Evolutionary conservation across 768 basidiomycete species (phyloP), one percentile per base, ranked within the genome.

Genomic region (Saitozyma podzolica): DNA sequence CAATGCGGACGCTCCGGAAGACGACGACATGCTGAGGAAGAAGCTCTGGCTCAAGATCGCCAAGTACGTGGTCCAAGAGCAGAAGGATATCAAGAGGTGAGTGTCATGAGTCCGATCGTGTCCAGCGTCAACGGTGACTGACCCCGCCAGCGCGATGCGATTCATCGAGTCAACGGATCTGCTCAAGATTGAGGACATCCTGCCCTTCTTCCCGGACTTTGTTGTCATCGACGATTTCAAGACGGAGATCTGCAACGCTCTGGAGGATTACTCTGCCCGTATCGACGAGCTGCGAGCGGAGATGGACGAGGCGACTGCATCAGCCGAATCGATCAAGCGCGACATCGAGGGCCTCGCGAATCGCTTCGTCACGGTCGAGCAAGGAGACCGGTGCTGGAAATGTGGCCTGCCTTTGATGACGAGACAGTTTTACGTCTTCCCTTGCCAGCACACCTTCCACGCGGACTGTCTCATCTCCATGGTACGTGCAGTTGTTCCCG

Each of bases 151-250:
- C 57, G 96, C 96, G 17, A 98, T 98, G 92, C 86, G 86, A 19
- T 97, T 99, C 83, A 83, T 98, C 70, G 93, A 98, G 77, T 88
- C 91, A 66, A 95, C 96, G 0, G 88, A 91, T 69, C 81, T 98
- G 42, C 86, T 99, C 75, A 97, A 97, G 81, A 95, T 99, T 67
- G 96, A 99, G 76, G 96, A 99, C 75, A 96, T 99, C 64, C 82
- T 99, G 16, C 96, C 96, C 6, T 99, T 98, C 87, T 98, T 99
- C 87, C 95, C 96, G 2, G 95, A 98, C 81, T 99, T 99, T 76
- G 92, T 95, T 11, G 91, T 97, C 62, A 97, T 99, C 68, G 96
- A 98, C 76, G 96, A 98, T 77, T 98, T 99, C 85, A 99, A 99
- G 79, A 91, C 95, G 70, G 95, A 98, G 80, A 98, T 98, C 67